A percentile compares a stretch with the other conserved stretches of the same genome.
phyloP scores from a whole-genome alignment of 805 yeast species.

The Yarrowia yakushimensis region DNA sequence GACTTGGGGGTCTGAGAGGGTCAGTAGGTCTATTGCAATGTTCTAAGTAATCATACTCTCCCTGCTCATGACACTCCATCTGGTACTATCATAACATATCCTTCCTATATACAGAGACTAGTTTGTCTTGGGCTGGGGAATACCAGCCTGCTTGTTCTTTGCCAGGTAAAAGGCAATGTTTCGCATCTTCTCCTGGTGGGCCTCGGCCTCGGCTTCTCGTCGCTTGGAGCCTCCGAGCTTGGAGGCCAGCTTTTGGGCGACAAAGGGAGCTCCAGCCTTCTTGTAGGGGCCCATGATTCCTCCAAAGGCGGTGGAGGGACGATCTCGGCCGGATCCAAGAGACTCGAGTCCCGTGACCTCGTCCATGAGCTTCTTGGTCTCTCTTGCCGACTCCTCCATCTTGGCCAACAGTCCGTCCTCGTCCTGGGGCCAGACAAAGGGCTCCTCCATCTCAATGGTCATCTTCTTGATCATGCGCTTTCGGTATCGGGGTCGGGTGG shows the following conservation, averaged over 20 bases:
- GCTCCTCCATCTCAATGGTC: constrained; percentile 95
- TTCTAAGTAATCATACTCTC: too few relatives aligned
- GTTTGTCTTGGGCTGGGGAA: constrained; percentile 19
- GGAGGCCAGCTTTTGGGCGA: constrained; percentile 44
- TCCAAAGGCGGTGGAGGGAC: constrained; percentile 68
- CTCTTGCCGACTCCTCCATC: constrained; percentile 42
- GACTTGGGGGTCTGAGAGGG: too few relatives aligned
- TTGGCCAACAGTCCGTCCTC: constrained; percentile 27
- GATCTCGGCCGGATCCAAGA: constrained; percentile 61
- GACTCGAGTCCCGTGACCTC: constrained; percentile 44
- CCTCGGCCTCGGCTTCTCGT: constrained; percentile 35
- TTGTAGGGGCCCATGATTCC: constrained; percentile 63
- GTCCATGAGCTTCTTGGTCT: constrained; percentile 51
- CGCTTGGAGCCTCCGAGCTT: constrained; percentile 48
- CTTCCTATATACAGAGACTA: constrained; percentile 18
- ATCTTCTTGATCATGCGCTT: constrained; percentile 83
- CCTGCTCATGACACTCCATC: background rate
- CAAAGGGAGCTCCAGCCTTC: constrained; percentile 61
- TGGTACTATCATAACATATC: background rate
- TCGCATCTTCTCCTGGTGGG: constrained; percentile 28
- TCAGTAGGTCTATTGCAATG: too few relatives aligned
- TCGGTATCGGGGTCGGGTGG: constrained; percentile 65
- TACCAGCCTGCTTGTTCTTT: constrained; percentile 17
- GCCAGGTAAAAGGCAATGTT: constrained; percentile 9
- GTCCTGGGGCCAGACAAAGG: constrained; percentile 85